Evolutionary conservation across 495 filamentous ascomycete species (phyloP).

Genomic region (Parathielavia hyrcaniae): DNA sequence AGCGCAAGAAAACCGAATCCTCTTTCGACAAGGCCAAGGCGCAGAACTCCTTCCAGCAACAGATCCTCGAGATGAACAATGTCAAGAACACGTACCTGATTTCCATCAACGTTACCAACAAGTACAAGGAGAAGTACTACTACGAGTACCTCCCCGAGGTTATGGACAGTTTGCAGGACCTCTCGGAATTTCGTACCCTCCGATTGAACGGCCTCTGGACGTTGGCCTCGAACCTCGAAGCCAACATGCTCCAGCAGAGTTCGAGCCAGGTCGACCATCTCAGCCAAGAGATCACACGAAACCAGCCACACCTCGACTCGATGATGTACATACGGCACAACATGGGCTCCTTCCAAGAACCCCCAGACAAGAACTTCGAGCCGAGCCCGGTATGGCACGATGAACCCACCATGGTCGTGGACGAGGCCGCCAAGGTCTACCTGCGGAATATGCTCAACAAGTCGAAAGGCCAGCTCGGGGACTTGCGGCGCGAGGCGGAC

Average conservation of each 20-base stretch:
- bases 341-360: conserved; percentile 70
- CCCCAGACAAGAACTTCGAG: conserved; percentile 77
- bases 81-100: conserved; percentile 97
- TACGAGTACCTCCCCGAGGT: conserved; percentile 94
- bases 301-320: conserved; percentile 81
- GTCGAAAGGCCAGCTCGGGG: conserved; percentile 73
- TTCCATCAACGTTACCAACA: conserved; percentile 90
- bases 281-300: conserved; percentile 75
- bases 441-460: conserved; percentile 86
- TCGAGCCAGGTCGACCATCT: conserved; percentile 63
- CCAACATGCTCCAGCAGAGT: conserved; percentile 61
- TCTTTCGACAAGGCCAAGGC: conserved; percentile 86
- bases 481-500: conserved; percentile 73
- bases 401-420: conserved; percentile 71
- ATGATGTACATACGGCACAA: conserved; percentile 98
- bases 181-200: conserved; percentile 77
- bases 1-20: conserved; percentile 88
- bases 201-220: conserved; percentile 85
- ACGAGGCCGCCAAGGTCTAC: conserved; percentile 82
- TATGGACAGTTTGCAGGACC: conserved; percentile 81
- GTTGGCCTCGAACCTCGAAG: conserved; percentile 71
- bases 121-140: conserved; percentile 92
- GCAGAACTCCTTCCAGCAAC: conserved; percentile 81
- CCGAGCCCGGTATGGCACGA: conserved; percentile 97
- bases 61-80: conserved; percentile 89